Conservation (phyloP, 306 rosid genomes). For the Mimosa bimucronata region DNA sequence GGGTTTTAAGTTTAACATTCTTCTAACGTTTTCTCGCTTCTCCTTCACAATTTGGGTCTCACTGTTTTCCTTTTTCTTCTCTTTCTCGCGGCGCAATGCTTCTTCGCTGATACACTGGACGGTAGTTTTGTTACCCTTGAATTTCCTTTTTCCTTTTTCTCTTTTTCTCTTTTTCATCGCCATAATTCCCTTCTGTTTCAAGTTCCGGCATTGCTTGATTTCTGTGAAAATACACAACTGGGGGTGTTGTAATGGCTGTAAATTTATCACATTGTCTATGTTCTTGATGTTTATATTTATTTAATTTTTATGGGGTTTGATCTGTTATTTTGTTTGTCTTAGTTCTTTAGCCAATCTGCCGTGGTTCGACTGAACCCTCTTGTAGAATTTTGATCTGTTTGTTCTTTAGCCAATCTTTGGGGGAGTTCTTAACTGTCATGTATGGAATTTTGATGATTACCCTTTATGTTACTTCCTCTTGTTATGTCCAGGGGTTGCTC, state of each 20-base stretch:
- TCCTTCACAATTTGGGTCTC: constrained; percentile 7
- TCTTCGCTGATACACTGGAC: neutral
- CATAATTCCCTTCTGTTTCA: neutral
- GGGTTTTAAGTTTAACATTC: neutral
- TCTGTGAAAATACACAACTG: neutral
- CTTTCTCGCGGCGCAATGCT: neutral
- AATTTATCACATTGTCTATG: neutral
- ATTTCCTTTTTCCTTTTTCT: neutral
- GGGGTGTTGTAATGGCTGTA: neutral
- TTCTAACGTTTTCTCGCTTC: neutral
- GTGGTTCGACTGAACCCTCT: neutral
- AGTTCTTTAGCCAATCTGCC: neutral
- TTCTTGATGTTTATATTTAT: neutral
- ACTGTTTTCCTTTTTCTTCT: neutral
- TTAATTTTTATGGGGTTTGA: neutral
- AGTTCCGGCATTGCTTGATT: constrained; percentile 4
- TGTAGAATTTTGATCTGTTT: neutral
- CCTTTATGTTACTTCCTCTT: neutral
- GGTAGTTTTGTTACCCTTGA: neutral
- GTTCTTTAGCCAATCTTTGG: neutral
- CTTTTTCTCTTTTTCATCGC: neutral
- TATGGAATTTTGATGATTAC: neutral
- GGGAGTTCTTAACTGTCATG: neutral
- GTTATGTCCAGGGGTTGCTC: neutral
- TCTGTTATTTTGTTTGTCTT: neutral